Evolutionary conservation across 2,329 filamentous ascomycete species (phyloP).

Genomic region (Trichoderma koningii): DNA sequence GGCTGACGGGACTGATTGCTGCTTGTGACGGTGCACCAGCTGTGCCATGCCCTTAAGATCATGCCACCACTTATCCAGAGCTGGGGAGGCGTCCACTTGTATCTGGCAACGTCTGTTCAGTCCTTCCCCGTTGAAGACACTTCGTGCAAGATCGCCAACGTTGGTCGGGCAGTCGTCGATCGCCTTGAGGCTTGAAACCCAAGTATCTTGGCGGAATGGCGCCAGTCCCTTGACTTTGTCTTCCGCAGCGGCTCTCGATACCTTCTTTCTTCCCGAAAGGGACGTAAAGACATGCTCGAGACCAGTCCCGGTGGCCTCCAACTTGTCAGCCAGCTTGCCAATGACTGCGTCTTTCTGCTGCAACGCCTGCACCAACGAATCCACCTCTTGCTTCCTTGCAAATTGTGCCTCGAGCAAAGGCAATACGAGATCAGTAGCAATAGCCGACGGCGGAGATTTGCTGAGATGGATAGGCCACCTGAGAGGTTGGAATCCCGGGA

Average conservation of each 20-base stretch:
- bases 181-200: constrained; percentile 39
- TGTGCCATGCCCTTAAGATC: constrained; percentile 42
- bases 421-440: constrained; percentile 54
- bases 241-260: constrained; percentile 48
- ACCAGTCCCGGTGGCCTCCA: constrained; percentile 53
- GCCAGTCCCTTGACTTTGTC: constrained; percentile 55
- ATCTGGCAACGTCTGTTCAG: constrained; percentile 38
- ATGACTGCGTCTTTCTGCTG: constrained; percentile 56
- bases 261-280: constrained; percentile 51
- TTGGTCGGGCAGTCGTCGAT: constrained; percentile 37
- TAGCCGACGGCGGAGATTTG: constrained; percentile 45
- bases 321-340: constrained; percentile 54
- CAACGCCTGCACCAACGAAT: constrained; percentile 48
- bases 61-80: constrained; percentile 54
- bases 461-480: constrained; percentile 65
- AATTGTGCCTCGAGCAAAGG: constrained; percentile 54
- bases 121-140: constrained; percentile 45
- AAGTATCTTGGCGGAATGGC: constrained; percentile 47
- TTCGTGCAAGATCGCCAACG: constrained; percentile 42
- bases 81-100: constrained; percentile 39
- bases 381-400: constrained; percentile 44
- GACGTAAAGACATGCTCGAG: constrained; percentile 57
- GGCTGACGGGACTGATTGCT: constrained; percentile 24
- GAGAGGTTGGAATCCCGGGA: constrained; percentile 67
- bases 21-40: constrained; percentile 30